phyloP scores from a whole-genome alignment of 2,329 filamentous ascomycete genomes.

The Stagonosporopsis rhizophila region DNA sequence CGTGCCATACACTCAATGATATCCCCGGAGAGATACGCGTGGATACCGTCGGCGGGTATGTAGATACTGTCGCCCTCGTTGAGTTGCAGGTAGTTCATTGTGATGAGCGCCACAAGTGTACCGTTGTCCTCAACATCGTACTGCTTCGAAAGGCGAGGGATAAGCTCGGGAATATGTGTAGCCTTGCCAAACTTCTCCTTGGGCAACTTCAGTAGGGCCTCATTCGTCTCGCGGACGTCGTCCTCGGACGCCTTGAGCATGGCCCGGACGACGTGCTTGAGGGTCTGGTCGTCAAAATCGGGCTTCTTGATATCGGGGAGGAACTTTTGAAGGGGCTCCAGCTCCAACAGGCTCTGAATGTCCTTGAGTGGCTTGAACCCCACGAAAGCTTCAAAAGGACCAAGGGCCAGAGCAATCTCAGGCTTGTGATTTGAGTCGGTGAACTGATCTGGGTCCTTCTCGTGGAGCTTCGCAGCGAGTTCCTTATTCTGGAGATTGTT shows the following conservation, averaged over 20 bases:
- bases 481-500: constrained; percentile 60
- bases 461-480: constrained; percentile 69
- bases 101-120: constrained; percentile 71
- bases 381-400: constrained; percentile 76
- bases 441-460: constrained; percentile 69
- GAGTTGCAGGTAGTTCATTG: constrained; percentile 77
- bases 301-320: constrained; percentile 53
- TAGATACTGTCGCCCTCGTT: constrained; percentile 71
- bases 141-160: constrained; percentile 69
- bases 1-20: constrained; percentile 83
- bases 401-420: constrained; percentile 76
- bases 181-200: constrained; percentile 59
- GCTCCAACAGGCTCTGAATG: constrained; percentile 65
- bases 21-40: constrained; percentile 75
- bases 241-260: constrained; percentile 63
- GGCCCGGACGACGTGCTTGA: constrained; percentile 63
- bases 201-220: constrained; percentile 59
- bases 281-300: constrained; percentile 63
- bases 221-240: constrained; percentile 61
- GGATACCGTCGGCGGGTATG: constrained; percentile 76
- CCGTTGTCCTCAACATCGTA: constrained; percentile 71
- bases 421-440: constrained; percentile 80
- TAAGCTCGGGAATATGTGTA: constrained; percentile 67
- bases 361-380: constrained; percentile 73
- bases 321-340: constrained; percentile 63